phyloP scores from a whole-genome alignment of 225 moss, liverwort and hornwort species.

The Physcomitrium patens region DNA sequence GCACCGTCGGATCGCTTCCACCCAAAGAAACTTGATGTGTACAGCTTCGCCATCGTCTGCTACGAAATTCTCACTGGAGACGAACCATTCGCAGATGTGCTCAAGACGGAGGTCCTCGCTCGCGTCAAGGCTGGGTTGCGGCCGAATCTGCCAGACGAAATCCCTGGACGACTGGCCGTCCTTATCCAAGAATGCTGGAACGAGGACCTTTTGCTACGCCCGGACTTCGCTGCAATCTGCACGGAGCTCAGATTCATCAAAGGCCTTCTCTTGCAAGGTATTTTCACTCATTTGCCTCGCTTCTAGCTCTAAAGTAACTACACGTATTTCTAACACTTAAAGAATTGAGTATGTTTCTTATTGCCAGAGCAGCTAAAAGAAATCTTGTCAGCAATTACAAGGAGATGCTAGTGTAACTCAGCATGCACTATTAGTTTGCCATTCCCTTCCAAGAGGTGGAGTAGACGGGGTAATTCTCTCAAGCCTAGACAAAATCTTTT shows the following conservation, averaged over 20 bases:
- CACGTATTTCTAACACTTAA: too few relatives aligned
- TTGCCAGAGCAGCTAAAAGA: too few relatives aligned
- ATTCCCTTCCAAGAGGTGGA: too few relatives aligned
- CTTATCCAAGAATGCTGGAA: slow-evolving; percentile 27
- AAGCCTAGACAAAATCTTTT: too few relatives aligned
- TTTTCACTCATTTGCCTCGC: too few relatives aligned
- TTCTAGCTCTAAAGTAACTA: too few relatives aligned
- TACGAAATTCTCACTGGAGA: slow-evolving; percentile 14
- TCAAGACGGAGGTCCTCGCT: neutral
- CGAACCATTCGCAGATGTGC: slow-evolving; percentile 2
- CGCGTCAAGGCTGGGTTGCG: slow-evolving; percentile 5
- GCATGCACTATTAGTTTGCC: too few relatives aligned
- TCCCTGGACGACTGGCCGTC: neutral
- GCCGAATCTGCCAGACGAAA: slow-evolving; percentile 8
- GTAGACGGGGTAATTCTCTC: too few relatives aligned
- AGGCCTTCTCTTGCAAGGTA: slow-evolving; percentile 17
- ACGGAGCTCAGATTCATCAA: slow-evolving; percentile 26
- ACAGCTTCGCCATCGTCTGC: slow-evolving; percentile 23
- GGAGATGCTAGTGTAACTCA: too few relatives aligned
- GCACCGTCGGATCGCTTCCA: too few relatives aligned
- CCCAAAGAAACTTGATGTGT: slow-evolving; percentile 15
- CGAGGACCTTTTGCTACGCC: neutral
- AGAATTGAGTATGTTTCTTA: too few relatives aligned
- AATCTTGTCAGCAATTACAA: too few relatives aligned
- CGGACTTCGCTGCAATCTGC: slow-evolving; percentile 22